Evolutionary conservation across 768 basidiomycete species (phyloP), one percentile per base, ranked within the genome.

Genomic region (Suillus ampliporus): DNA sequence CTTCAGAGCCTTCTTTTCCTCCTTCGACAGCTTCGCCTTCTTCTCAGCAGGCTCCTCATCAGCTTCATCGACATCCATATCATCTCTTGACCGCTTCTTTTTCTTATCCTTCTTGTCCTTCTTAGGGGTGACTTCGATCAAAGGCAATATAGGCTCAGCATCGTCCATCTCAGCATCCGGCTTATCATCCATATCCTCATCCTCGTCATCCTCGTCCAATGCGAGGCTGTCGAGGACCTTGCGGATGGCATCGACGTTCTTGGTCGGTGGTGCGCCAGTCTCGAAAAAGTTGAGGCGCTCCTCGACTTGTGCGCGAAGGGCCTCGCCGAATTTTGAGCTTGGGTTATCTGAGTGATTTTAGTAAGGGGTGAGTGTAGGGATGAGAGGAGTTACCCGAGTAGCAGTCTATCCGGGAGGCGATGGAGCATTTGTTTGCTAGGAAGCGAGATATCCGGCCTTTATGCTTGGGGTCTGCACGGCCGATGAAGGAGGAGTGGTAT

Each of bases 381-480:
- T 19, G 23, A 40, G 4, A 37, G 14, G 15, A 70, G 85, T 60
- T 68, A 91, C 93, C 93, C 2, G 90, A 83, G 73, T 92, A 99
- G 76, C 95, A 98, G 75, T 99, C 97, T 77, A 99, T 98, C 60
- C 97, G 85, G 17, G 94, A 92, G 2, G 97, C 97, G 68, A 99
- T 98, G 60, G 95, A 96, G 73, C 94, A 95, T 78, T 99, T 99
- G 85, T 99, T 99, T 43, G 97, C 97, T 9, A 99, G 83, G 86
- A 98, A 99, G n/a, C 97, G 90, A 4, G 96, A 97, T 73, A 98
- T 98, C 60, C 97, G 90, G 11, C 97, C 97, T 82, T 98, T 99
- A 83, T 92, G 88, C 77, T 95, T 97, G 47, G 94, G 84, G 19
- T 89, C 93, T 5, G 97, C 97, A 48, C 95, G 92, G 13, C 95